Conservation (phyloP, 2,329 filamentous ascomycete species). For the Neonectria faginata region DNA sequence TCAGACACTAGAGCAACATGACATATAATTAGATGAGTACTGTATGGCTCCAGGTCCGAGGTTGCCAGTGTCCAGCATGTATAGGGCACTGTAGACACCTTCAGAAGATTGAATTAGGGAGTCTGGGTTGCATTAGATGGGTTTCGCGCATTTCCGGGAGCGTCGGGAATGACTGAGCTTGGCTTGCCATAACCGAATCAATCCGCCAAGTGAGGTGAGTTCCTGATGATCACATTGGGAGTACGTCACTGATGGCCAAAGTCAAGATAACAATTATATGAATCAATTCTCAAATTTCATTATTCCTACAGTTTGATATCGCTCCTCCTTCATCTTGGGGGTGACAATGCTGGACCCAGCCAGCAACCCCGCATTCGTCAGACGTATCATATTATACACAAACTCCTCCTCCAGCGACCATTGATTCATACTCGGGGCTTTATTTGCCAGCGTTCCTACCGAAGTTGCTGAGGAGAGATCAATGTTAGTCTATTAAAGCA, state of each 20-base stretch:
- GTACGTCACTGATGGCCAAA: neutral
- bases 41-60: neutral
- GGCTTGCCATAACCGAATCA: constrained; percentile 4
- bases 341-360: constrained; percentile 8
- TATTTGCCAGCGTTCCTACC: constrained; percentile 50
- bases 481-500: constrained; percentile 12
- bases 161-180: neutral
- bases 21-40: constrained; percentile 13
- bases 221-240: constrained; percentile 25
- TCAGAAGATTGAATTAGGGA: constrained; percentile 8
- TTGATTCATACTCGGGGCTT: constrained; percentile 24
- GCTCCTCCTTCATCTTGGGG: constrained; percentile 12
- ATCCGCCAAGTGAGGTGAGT: constrained; percentile 15
- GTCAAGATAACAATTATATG: constrained; percentile 6
- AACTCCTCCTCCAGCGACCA: neutral
- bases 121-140: constrained; percentile 20
- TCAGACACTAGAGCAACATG: neutral
- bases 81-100: constrained; percentile 4
- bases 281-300: constrained; percentile 21
- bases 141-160: constrained; percentile 9
- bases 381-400: constrained; percentile 18
- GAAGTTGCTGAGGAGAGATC: constrained; percentile 45
- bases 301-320: constrained; percentile 29
- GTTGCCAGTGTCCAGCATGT: constrained; percentile 4
- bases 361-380: neutral